Evolutionary conservation across 306 rosid genomes (phyloP), one percentile per base, ranked within the genome.

Genomic region (Clitoria ternatea): DNA sequence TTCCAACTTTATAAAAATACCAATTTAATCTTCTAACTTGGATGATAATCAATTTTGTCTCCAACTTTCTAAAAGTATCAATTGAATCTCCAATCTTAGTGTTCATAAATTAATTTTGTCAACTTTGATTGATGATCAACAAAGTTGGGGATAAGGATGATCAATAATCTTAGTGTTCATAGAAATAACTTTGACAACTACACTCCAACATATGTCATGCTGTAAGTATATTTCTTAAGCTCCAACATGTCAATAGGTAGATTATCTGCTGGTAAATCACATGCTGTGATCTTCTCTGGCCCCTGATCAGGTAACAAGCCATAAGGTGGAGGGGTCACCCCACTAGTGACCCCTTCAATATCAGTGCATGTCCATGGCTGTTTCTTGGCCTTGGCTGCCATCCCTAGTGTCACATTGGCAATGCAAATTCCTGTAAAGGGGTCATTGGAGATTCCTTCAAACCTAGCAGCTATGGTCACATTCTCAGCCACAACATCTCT

Each of bases 371-470:
- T 88, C 97, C 98, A 90, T 9, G 86, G 85, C 67, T 81, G 86
- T 78, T 92, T 90, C 91, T 92, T 86, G 1, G 93, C 83, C 84
- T 92, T 92, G 0, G 75, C 80, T 0, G 97, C 88, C 86, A 88
- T 48, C 32, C 83, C 66, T n/a, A 88, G 81, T 4, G 93, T 90
- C 44, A 84, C 93, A 54, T 92, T 92, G 1, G 98, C 92, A 33
- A 92, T 82, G 72, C 98, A 92, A 7, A 92, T 88, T 2, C 90
- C 93, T 0, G 83, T 88, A 37, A 92, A 92, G 1, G 91, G 85
- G 53, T 86, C 86, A 13, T 79, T 78, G 0, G 97, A 67, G 15
- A 90, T 92, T 47, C 98, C 98, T 44, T 88, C 90, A 79, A 92
- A 77, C 47, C 86, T 82, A 0, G 90, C 97, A 0, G 97, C 98